Percentiles rank a stretch among this genome's conserved stretches.
phyloP scores from a whole-genome alignment of 768 basidiomycete genomes.

The Lentinula detonsa region DNA sequence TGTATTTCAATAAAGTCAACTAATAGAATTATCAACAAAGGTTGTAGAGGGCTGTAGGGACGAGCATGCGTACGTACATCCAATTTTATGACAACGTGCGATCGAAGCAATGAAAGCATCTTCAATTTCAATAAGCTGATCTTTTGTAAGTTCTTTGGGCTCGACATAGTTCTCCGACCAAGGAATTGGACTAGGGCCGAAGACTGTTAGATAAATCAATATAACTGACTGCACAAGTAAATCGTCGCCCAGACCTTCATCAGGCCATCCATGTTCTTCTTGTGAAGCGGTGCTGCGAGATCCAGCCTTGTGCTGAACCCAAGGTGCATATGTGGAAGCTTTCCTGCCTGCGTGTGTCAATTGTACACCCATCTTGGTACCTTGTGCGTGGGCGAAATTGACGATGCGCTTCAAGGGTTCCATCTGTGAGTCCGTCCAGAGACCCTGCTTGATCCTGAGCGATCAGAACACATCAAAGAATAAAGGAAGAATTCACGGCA shows the following conservation, averaged over 20 bases:
- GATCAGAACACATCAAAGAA: neutral
- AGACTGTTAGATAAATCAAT: constrained; percentile 33
- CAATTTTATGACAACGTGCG: constrained; percentile 49
- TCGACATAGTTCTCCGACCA: constrained; percentile 45
- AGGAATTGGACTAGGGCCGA: constrained; percentile 52
- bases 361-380: constrained; percentile 70
- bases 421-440: constrained; percentile 78
- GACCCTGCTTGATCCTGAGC: constrained; percentile 30
- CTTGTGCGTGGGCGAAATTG: constrained; percentile 67
- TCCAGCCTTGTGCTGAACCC: constrained; percentile 41
- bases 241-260: constrained; percentile 36
- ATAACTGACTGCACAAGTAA: neutral
- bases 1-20: constrained; percentile 73
- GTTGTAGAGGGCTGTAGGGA: neutral
- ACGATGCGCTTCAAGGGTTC: constrained; percentile 64
- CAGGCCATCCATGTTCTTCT: constrained; percentile 67
- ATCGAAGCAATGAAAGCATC: constrained; percentile 54
- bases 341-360: constrained; percentile 73
- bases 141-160: constrained; percentile 54
- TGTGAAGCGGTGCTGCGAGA: constrained; percentile 31
- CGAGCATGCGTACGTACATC: constrained; percentile 40
- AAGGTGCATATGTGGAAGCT: constrained; percentile 64
- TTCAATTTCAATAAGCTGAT: constrained; percentile 50
- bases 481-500: constrained; percentile 31
- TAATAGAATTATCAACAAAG: constrained; percentile 14